A percentile compares a stretch with the other conserved stretches of the same genome.
Conservation (phyloP, 2,329 filamentous ascomycete species). For the Niveomyces coronatus region DNA sequence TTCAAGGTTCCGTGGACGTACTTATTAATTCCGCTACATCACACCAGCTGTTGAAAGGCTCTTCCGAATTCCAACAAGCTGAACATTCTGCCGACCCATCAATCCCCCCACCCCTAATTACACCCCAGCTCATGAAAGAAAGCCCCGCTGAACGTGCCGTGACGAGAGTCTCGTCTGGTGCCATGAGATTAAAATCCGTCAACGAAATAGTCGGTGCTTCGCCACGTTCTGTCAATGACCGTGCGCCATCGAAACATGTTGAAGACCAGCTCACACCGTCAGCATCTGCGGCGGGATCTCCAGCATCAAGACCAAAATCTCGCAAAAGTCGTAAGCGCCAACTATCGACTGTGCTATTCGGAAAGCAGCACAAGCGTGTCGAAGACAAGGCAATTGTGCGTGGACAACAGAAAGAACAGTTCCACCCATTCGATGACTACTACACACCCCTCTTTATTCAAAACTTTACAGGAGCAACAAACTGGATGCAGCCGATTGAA, state of each 20-base stretch:
- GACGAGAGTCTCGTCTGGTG: constrained; percentile 59
- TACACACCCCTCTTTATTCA: constrained; percentile 53
- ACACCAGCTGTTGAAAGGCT: too few relatives aligned
- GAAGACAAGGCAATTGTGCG: constrained; percentile 37
- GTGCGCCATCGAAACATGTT: constrained; percentile 17
- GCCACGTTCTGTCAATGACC: constrained; percentile 24
- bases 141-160: constrained; percentile 42
- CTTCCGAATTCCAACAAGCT: too few relatives aligned
- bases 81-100: too few relatives aligned
- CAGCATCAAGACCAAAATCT: constrained; percentile 27
- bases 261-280: constrained; percentile 29
- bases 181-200: constrained; percentile 61
- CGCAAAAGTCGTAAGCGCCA: constrained; percentile 52
- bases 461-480: constrained; percentile 42
- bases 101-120: constrained; percentile 7
- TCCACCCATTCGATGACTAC: constrained; percentile 48
- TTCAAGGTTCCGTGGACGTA: too few relatives aligned
- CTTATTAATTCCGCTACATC: too few relatives aligned
- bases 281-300: constrained; percentile 35
- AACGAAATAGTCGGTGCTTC: constrained; percentile 60
- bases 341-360: constrained; percentile 68
- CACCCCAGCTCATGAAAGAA: constrained; percentile 13
- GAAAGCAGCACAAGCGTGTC: constrained; percentile 47
- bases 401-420: constrained; percentile 29
- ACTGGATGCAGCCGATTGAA: constrained; percentile 53